Base-by-base conservation (phyloP, 257 asterid genomes). In the Solanum dulcamara region DNA sequence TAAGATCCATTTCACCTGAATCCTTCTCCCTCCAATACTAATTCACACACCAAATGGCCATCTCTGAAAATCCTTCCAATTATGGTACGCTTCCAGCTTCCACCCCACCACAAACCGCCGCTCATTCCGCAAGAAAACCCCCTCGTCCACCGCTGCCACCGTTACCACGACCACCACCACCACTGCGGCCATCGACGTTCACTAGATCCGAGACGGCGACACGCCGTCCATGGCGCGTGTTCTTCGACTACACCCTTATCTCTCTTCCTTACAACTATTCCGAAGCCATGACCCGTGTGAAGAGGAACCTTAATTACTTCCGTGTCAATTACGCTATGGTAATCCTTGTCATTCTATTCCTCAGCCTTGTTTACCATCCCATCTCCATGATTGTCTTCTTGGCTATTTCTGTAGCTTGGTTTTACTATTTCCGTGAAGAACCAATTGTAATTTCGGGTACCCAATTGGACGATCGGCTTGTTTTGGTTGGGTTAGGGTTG, bases 291-390 rank as follows among this genome's bases (percentile, higher is more conserved):
- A 79, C 93, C 18, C 94, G 99, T 18, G 44, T 94, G 84, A 95
- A 94, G 71, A 94, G 86, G 84, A 94, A 96, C 84, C 85, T 89
- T 89, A 87, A 89, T 91, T 92, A 96, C 81, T 96, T 96, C 87
- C 98, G 98, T 55, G 90, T 88, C 79, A 96, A 96, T 84, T 94
- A 96, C 95, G 90, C 95, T 42, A 71, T 92, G 81, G 87, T 93
- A 81, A 55, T 90, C 53, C 96, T 94, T 50, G 26, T 84, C 17
- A 85, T 93, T 86, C 92, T 96, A 81, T 94, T 96, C 91, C 89
- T 91, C 92, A 89, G 97, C 91, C 94, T 96, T 30, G 87, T 96
- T 14, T 96, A 90, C 90, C 95, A 94, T 86, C 98, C 99, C 0
- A 22, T 93, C 62, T 96, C 99, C 60, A 92, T 96, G 94, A 90